Conservation (phyloP, 169 alveolate species). For the Plasmodium gaboni region DNA sequence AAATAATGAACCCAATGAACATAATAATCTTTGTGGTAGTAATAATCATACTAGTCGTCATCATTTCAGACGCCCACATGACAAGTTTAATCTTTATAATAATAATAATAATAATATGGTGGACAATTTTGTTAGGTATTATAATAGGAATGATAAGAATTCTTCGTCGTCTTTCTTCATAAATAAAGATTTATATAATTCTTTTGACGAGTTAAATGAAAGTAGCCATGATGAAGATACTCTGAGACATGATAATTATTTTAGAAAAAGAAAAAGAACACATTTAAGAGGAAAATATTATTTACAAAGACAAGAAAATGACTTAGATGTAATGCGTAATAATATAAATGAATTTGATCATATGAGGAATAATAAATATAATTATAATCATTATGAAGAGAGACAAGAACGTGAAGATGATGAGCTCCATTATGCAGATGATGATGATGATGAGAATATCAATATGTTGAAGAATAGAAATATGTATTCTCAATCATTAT, state of each 20-base stretch:
- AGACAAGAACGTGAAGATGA: neutral
- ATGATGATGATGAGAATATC: neutral
- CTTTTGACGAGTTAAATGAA: conserved; percentile 3
- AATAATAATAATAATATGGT: too few relatives aligned
- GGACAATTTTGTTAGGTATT: too few relatives aligned
- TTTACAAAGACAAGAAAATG: too few relatives aligned
- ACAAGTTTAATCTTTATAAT: neutral
- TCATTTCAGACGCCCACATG: neutral
- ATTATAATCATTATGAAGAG: neutral
- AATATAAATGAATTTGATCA: neutral
- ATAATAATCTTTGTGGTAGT: neutral
- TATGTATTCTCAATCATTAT: too few relatives aligned
- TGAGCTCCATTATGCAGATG: neutral
- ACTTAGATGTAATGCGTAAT: neutral
- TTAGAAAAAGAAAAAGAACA: conserved; percentile 1
- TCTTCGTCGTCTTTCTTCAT: neutral
- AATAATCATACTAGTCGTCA: neutral
- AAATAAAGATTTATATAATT: neutral
- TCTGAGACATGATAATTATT: neutral
- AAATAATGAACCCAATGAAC: neutral
- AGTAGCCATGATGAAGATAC: conserved; percentile 34
- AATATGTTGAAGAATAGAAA: too few relatives aligned
- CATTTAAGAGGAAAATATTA: too few relatives aligned
- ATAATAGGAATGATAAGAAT: too few relatives aligned
- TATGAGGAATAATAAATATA: conserved; percentile 1